Base-by-base conservation (phyloP, 2,329 filamentous ascomycete genomes). In the Helotiales sp. region DNA sequence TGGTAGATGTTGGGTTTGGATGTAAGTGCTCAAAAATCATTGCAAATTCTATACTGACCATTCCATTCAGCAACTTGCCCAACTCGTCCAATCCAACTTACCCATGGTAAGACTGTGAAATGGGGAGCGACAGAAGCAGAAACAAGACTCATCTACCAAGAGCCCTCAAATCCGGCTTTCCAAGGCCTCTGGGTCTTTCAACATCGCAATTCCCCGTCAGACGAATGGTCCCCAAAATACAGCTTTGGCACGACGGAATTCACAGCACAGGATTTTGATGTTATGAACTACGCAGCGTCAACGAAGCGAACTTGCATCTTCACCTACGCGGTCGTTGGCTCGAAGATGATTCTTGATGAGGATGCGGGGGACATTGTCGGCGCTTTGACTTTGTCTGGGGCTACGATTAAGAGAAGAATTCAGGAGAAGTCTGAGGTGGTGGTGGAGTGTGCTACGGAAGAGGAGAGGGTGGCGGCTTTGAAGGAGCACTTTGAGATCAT, bases 171-270 rank as follows among this genome's bases (percentile, higher is more conserved):
- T 73, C 66, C 78, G 80, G 54, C 79, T 81, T 64, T 63, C 22
- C 76, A 78, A 49, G 84, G 83, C 67, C 75, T 85, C 58, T 91
- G 88, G 89, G 81, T 89, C 62, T 89, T 88, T 74, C 83, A 90
- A 77, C 84, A 85, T 70, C 81, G 84, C 47, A 81, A 84, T 67
- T 78, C 79, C 5, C 54, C 75, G 0, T 77, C 83, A 0, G 79
- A 78, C 58, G 79, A 80, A 1, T 93, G 89, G 86, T 78, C 82
- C 17, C 80, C 84, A 2, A 84, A 82, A 10, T 70, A 71, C 30
- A 45, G 40, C 22, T 71, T 68, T 13, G 86, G 89, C 69, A 80
- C 84, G 17, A 65, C 64, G 2, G 89, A 91, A 76, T 91, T 89
- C 76, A 75, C 86, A 28, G 84, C 83, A 6, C 76, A 80, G 49